Conservation (phyloP, 306 rosid genomes). For the Ochetophila trinervis region DNA sequence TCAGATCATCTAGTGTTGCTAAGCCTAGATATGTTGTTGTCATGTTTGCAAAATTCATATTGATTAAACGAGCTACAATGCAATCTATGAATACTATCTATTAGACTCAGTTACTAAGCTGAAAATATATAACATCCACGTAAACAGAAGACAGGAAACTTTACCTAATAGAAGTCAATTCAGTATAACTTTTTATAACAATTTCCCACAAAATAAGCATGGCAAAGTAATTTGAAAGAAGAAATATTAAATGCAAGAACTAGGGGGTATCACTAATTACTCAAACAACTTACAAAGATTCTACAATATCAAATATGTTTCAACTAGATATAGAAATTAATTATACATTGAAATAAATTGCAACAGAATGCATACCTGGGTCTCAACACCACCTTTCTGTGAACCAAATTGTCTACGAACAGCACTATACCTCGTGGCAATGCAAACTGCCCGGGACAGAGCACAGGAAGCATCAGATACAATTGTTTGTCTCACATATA, state of each 20-base stretch:
- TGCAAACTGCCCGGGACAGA: conserved; percentile 91
- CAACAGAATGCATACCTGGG: conserved; percentile 53
- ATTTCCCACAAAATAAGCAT: conserved; percentile 5
- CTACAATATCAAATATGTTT: too few species aligned
- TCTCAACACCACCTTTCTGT: conserved; percentile 63
- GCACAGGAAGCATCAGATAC: conserved; percentile 87
- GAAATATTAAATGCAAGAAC: background rate
- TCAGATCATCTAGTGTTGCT: background rate
- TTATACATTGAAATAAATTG: background rate
- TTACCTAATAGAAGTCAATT: too few species aligned
- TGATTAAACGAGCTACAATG: background rate
- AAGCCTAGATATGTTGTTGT: conserved; percentile 1
- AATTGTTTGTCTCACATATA: conserved; percentile 74
- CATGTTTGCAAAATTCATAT: background rate
- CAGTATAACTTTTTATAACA: too few species aligned
- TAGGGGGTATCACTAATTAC: too few species aligned
- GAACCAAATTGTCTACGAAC: conserved; percentile 95
- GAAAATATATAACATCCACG: too few species aligned
- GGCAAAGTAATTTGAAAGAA: conserved; percentile 8
- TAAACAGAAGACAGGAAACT: too few species aligned
- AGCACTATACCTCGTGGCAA: conserved; percentile 96
- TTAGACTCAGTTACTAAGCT: too few species aligned
- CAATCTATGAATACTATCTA: too few species aligned
- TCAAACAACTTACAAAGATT: too few species aligned
- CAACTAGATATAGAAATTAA: too few species aligned